Conservation (phyloP, 768 basidiomycete species). For the Suillus bovinus region DNA sequence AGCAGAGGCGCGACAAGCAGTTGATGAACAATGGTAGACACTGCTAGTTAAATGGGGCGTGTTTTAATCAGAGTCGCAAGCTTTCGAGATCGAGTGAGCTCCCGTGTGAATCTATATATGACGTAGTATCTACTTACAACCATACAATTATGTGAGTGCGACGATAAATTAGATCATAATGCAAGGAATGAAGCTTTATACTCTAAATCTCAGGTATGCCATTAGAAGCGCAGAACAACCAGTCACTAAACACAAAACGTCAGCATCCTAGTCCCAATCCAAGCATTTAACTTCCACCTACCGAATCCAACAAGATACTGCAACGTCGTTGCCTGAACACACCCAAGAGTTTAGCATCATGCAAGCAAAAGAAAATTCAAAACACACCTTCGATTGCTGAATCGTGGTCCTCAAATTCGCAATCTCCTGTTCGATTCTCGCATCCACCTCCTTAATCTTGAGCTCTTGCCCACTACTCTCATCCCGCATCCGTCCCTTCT, state of each 20-base stretch:
- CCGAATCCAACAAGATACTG: constrained; percentile 89
- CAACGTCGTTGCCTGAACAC: constrained; percentile 70
- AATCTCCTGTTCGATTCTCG: constrained; percentile 95
- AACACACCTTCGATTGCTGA: constrained; percentile 76
- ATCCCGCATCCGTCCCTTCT: constrained; percentile 94
- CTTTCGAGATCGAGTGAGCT: too few species aligned
- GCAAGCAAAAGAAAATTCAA: neutral
- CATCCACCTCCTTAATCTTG: constrained; percentile 98
- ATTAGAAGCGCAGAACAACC: constrained; percentile 85
- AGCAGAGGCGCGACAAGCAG: constrained; percentile 6
- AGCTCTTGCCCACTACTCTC: constrained; percentile 89
- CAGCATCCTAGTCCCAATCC: constrained; percentile 9
- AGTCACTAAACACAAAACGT: constrained; percentile 54
- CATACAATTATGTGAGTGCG: neutral
- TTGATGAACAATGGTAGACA: constrained; percentile 4
- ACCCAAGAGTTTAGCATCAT: constrained; percentile 2
- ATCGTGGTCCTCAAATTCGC: constrained; percentile 81
- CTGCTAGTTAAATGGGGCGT: neutral
- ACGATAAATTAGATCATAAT: neutral
- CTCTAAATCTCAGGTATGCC: constrained; percentile 80
- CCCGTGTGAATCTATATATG: constrained; percentile 1
- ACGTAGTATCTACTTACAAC: neutral
- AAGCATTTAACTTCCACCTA: constrained; percentile 36
- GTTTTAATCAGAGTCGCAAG: neutral
- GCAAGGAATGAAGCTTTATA: constrained; percentile 20